Percentiles rank a stretch among this genome's conserved stretches.
Evolutionary conservation across 129 eudicot genomes (phyloP).

Genomic region (Helichrysum umbraculigerum): DNA sequence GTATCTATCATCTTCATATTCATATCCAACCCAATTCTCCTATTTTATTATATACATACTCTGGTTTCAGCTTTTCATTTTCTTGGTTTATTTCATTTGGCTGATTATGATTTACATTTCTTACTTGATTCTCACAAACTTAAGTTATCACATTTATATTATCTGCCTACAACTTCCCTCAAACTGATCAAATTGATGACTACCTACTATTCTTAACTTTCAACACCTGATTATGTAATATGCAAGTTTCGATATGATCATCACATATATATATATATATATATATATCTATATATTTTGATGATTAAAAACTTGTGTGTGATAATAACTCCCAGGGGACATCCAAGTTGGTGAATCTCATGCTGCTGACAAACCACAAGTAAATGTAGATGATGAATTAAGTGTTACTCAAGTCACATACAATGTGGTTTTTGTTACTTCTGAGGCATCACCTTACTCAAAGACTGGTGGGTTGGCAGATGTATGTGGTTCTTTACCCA

Average conservation of each 20-base stretch:
- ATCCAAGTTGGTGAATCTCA: slow-evolving; percentile 24
- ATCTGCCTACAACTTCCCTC: neutral
- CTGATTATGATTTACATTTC: no score
- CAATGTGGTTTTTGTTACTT: slow-evolving; percentile 71
- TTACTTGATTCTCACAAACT: no score
- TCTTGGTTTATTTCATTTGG: no score
- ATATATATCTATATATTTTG: no score
- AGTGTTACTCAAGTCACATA: slow-evolving; percentile 28
- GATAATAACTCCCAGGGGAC: slow-evolving; percentile 10
- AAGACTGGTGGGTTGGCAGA: slow-evolving; percentile 97
- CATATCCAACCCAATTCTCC: no score
- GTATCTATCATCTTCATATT: slow-evolving; percentile 26
- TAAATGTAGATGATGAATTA: slow-evolving; percentile 32
- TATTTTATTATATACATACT: no score
- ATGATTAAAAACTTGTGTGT: neutral
- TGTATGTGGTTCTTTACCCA: slow-evolving; percentile 94
- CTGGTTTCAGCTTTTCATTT: no score
- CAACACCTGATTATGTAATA: neutral
- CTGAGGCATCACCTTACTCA: slow-evolving; percentile 93
- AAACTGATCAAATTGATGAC: neutral
- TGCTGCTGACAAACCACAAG: slow-evolving; percentile 28
- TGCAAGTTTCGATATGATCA: neutral
- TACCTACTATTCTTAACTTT: neutral
- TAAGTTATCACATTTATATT: neutral
- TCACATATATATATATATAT: no score